These are phyloP conservation scores for Capsella rubella DNA, from an alignment of 441 rosid species.

Conservation along the genomic window DNA sequence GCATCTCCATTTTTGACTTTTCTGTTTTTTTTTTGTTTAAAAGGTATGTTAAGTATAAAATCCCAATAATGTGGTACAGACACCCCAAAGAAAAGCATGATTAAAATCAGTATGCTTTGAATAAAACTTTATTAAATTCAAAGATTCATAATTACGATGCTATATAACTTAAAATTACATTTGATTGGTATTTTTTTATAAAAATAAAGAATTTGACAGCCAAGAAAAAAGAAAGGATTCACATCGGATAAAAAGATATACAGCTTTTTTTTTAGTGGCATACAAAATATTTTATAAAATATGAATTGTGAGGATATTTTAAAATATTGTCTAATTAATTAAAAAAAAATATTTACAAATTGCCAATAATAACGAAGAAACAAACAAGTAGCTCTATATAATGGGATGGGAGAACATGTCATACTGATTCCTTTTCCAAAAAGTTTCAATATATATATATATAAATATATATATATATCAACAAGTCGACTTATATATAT, in stretches of 20 bases:
- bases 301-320: background rate
- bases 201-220: background rate
- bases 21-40: too few species aligned
- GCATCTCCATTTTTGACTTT: constrained; percentile 53
- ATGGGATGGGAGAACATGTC: constrained; percentile 11
- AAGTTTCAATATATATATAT: background rate
- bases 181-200: too few species aligned
- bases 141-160: background rate
- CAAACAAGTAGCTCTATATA: background rate
- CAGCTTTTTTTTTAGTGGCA: background rate
- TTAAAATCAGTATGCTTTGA: background rate
- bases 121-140: background rate
- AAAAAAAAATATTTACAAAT: background rate
- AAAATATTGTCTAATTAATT: background rate
- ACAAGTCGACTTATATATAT: background rate
- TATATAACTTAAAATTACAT: background rate
- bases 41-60: too few species aligned
- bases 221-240: background rate
- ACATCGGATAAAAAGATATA: background rate
- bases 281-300: background rate
- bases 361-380: constrained; percentile 19
- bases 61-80: background rate
- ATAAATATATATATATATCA: background rate
- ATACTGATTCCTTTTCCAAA: background rate
- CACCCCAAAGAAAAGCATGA: background rate